Evolutionary conservation across 1,284 basidiomycete genomes (phyloP).

Genomic region (Melampsora larici-populina): DNA sequence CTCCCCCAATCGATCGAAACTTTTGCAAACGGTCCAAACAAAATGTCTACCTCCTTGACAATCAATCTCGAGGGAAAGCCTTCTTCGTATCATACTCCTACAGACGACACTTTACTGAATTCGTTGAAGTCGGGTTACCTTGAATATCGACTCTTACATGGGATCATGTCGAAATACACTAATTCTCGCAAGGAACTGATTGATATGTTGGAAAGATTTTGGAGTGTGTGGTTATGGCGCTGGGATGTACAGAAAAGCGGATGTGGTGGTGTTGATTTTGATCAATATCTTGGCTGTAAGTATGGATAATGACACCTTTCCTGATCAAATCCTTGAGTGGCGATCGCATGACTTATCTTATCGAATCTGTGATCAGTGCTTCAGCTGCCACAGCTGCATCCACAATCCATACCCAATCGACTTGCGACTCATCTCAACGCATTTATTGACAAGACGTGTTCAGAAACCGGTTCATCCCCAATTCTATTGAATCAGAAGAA

Average conservation of each 20-base stretch:
- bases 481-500: constrained; percentile 25
- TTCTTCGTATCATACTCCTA: constrained; percentile 18
- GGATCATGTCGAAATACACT: background rate
- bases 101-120: constrained; percentile 27
- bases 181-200: constrained; percentile 12
- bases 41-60: background rate
- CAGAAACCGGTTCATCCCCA: constrained; percentile 10
- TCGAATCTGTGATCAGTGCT: constrained; percentile 19
- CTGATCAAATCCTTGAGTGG: background rate
- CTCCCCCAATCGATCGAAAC: constrained; percentile 7
- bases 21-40: constrained; percentile 1
- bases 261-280: constrained; percentile 36
- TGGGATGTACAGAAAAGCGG: constrained; percentile 40
- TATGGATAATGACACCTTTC: background rate
- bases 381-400: constrained; percentile 11
- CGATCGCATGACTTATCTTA: background rate
- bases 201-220: constrained; percentile 29
- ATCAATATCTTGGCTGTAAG: constrained; percentile 38
- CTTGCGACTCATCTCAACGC: background rate
- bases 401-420: background rate
- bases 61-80: background rate
- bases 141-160: constrained; percentile 37
- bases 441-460: constrained; percentile 22
- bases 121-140: constrained; percentile 12
- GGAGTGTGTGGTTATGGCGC: constrained; percentile 40